Evolutionary conservation across 805 yeast species (phyloP), one percentile per base, ranked within the genome.

Genomic region (Yarrowia divulgata): DNA sequence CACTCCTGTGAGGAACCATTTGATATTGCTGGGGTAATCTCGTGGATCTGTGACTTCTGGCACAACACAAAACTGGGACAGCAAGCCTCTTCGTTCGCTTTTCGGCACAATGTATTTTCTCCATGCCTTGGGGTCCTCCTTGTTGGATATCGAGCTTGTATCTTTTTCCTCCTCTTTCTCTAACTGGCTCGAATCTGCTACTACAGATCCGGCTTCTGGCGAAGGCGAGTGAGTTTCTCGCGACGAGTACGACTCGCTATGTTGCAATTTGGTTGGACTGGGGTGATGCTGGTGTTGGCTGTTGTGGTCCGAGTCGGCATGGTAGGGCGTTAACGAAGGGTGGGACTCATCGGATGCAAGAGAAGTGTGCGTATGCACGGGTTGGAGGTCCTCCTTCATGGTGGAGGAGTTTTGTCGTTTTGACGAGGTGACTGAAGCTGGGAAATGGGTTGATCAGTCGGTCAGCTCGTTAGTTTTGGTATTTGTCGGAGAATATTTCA

Each of bases 21-120:
- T 90, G 68, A 83, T 74, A 1, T 70, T 70, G 0, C 72, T 69
- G 6, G 92, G 88, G 73, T 88, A 86, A 16, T 85, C 85, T 69
- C 92, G 79, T 0, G 97, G 88, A 74, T 91, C 91, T 57, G 85
- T 84, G 73, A 87, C 88, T 76, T 91, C 97, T 0, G 93, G 91
- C 2, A 83, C 69, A 1, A 88, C 72, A 0, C 88, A 78, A 1
- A 23, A 89, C 55, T 3, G 72, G 73, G 0, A 88, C 79, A 1
- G 90, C 74, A 0, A 90, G 70, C 96, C 96, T 52, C 96, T 76
- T 67, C 90, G 79, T 46, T 87, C 74, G 9, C 69, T 69, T 8
- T 74, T 74, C 1, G 85, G 82, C 1, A 83, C 82, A 8, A 58
- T 40, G 16, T 9, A 5, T 13, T 23, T n/a, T n/a, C 46, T 19